Percentiles rank a stretch among this genome's conserved stretches.
These are phyloP conservation scores for Apium graveolens DNA, from an alignment of 129 eudicot species.

Conservation along the genomic window DNA sequence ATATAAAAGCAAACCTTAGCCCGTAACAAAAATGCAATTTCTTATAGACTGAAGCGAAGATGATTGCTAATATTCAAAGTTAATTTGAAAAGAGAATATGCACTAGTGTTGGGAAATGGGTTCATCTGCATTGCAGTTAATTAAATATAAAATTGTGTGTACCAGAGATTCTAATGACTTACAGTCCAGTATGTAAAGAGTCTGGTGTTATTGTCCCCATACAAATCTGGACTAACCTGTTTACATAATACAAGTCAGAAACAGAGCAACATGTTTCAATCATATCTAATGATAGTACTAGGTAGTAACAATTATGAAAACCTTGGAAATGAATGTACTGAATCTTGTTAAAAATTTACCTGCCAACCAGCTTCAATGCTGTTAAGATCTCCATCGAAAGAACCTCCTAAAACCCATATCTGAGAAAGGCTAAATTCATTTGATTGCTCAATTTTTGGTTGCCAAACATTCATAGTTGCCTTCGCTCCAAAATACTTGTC, in stretches of 20 bases:
- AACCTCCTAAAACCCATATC: constrained; percentile 78
- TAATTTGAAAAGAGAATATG: background rate
- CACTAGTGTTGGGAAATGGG: background rate
- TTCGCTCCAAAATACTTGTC: constrained; percentile 71
- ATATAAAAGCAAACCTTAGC: background rate
- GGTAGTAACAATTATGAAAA: background rate
- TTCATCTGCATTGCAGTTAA: background rate
- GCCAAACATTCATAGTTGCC: constrained; percentile 92
- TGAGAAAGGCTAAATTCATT: constrained; percentile 89
- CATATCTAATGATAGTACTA: background rate
- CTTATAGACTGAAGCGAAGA: background rate
- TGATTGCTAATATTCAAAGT: background rate
- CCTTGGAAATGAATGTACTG: background rate
- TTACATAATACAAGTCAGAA: constrained; percentile 3
- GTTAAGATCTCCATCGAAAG: constrained; percentile 80
- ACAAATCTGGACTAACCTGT: constrained; percentile 84
- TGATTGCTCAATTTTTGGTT: constrained; percentile 63
- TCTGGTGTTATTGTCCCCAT: constrained; percentile 89
- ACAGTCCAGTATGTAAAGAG: constrained; percentile 97
- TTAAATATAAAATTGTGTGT: background rate
- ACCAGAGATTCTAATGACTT: constrained; percentile 26
- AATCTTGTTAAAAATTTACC: constrained; percentile 22
- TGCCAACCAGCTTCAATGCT: constrained; percentile 99
- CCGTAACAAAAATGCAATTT: background rate
- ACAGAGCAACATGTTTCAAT: constrained; percentile 2